Percentiles rank a stretch among this genome's conserved stretches.
Conservation (phyloP, 495 filamentous ascomycete species). For the Chaetomium cochliodes region DNA sequence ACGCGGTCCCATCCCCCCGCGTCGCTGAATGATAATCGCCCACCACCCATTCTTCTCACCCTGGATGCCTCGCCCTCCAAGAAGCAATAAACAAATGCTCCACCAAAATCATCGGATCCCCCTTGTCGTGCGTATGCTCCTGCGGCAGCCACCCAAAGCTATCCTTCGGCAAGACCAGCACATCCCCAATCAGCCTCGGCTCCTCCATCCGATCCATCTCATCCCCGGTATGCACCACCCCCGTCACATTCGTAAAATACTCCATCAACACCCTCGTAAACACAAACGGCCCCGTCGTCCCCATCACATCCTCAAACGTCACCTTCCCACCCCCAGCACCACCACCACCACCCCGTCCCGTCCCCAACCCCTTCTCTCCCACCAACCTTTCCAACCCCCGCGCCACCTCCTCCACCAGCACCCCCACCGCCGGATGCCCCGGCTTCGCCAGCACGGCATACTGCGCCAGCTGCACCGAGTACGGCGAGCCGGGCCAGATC, state of each 20-base stretch:
- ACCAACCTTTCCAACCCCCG: neutral
- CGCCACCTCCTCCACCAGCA: neutral
- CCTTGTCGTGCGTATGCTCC: neutral
- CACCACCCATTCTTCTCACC: neutral
- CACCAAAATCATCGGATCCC: neutral
- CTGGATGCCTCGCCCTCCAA: neutral
- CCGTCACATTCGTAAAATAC: neutral
- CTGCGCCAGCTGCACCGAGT: neutral
- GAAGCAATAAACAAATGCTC: constrained; percentile 1
- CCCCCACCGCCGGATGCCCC: neutral
- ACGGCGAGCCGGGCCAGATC: neutral
- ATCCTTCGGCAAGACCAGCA: neutral
- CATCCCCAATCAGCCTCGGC: neutral
- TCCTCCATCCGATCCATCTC: neutral
- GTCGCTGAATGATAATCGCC: no score
- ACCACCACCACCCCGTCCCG: no score
- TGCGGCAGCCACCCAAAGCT: constrained; percentile 1
- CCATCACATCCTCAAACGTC: neutral
- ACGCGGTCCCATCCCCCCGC: no score
- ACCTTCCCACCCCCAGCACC: neutral
- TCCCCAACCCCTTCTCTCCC: neutral
- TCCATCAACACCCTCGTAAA: neutral
- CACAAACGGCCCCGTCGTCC: neutral
- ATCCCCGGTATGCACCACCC: neutral
- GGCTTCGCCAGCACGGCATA: neutral